Evolutionary conservation across 495 filamentous ascomycete genomes (phyloP), one percentile per base, ranked within the genome.

Genomic region (Penicillium longicatenatum): DNA sequence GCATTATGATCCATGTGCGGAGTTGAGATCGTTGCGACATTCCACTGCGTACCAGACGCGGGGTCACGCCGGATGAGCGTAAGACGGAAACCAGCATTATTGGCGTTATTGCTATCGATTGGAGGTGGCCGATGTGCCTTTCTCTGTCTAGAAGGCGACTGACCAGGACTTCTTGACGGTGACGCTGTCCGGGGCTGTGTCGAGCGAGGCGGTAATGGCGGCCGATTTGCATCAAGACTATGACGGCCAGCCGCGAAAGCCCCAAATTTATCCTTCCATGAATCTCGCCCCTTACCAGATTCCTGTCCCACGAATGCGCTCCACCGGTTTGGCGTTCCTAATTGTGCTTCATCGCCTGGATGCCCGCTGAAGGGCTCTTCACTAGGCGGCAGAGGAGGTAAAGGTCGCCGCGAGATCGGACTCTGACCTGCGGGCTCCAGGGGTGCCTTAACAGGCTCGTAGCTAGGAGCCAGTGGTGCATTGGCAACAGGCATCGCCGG

Each of bases 61-160:
- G 91, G 89, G 72, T 97, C 91, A 33, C 94, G 89, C 14, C 94
- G 88, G 52, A 98, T 96, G 12, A 98, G 74, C 0, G 89, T 96
- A 30, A 97, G 82, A n/a, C 86, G 84, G 79, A 86, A 74, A 7
- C 72, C 69, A 12, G 66, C 24, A 54, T 64, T 54, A 46, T 31
- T 64, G 26, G 4, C 26, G 26, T 6, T 26, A 6, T 26, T 26
- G 26, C 26, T 26, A 6, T 26, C 7, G 26, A 11, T 54, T 44
- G 49, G 31, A 1, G 31, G 48, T 14, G 33, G 50, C 4, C 37
- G 43, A 16, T 29, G 19, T n/a, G 45, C 11, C 4, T 10, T 39
- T 26, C 49, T 30, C 39, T 47, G 16, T 47, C 52, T 14, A 29
- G 24, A 20, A 12, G 55, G 14, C 66, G 65, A 46, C n/a, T 62